These are phyloP conservation scores for Monilinia fructicola DNA, from an alignment of 2,329 filamentous ascomycete species.

Conservation along the genomic window DNA sequence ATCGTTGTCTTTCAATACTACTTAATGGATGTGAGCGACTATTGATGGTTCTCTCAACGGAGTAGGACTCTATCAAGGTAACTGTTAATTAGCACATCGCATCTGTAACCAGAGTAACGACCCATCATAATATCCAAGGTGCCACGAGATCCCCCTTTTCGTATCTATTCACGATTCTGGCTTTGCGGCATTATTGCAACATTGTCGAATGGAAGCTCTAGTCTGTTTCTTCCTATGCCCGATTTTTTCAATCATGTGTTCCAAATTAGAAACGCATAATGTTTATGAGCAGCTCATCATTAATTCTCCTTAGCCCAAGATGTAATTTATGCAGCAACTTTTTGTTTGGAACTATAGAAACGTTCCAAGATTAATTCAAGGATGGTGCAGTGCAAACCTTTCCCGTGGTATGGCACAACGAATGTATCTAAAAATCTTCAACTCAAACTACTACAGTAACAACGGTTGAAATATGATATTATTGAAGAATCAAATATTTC, in stretches of 20 bases:
- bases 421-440: neutral
- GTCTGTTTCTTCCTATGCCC: neutral
- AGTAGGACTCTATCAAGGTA: neutral
- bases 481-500: neutral
- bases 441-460: neutral
- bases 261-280: constrained; percentile 6
- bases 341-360: neutral
- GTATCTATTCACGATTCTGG: neutral
- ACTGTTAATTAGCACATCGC: neutral
- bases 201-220: neutral
- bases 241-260: neutral
- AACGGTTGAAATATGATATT: neutral
- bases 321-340: neutral
- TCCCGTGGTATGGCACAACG: neutral
- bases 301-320: constrained; percentile 7
- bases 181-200: neutral
- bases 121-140: constrained; percentile 5
- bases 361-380: neutral
- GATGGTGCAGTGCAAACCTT: neutral
- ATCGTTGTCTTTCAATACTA: neutral
- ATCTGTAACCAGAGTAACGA: neutral
- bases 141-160: constrained; percentile 4
- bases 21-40: neutral
- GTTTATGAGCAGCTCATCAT: constrained; percentile 9
- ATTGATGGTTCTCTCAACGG: neutral